Conservation (phyloP, 1,284 basidiomycete genomes). For the Trichosporon ovoides region DNA sequence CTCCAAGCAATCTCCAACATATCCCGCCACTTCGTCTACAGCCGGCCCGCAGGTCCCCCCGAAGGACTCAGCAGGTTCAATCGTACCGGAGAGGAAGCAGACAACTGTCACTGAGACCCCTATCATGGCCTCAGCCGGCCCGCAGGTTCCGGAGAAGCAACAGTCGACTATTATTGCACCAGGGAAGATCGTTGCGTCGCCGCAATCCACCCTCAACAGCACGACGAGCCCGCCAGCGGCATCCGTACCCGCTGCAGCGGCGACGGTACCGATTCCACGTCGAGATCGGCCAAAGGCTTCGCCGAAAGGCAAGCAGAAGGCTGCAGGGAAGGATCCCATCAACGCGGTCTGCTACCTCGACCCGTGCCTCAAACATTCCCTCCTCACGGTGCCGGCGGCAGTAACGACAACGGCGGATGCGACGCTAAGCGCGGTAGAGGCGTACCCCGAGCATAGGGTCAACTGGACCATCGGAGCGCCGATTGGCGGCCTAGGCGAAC, state of each 20-base stretch:
- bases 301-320: slow-evolving; percentile 5
- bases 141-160: background rate
- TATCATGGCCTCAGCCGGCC: background rate
- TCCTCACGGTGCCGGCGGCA: slow-evolving; percentile 27
- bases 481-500: slow-evolving; percentile 37
- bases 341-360: slow-evolving; percentile 39
- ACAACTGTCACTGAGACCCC: no score
- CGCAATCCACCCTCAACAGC: background rate
- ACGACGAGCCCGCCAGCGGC: background rate
- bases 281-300: background rate
- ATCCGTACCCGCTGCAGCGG: background rate
- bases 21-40: no score
- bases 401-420: slow-evolving; percentile 31
- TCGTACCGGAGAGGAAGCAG: no score
- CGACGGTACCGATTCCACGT: background rate
- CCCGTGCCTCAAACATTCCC: slow-evolving; percentile 26
- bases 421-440: slow-evolving; percentile 24
- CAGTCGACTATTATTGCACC: background rate
- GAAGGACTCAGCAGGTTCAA: no score
- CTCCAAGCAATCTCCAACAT: no score
- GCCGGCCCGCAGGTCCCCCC: no score
- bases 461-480: slow-evolving; percentile 35
- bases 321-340: slow-evolving; percentile 27
- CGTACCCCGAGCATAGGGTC: slow-evolving; percentile 18
- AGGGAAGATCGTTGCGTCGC: background rate